Evolutionary conservation across 306 rosid genomes (phyloP).

Genomic region (Abrus pulchellus): DNA sequence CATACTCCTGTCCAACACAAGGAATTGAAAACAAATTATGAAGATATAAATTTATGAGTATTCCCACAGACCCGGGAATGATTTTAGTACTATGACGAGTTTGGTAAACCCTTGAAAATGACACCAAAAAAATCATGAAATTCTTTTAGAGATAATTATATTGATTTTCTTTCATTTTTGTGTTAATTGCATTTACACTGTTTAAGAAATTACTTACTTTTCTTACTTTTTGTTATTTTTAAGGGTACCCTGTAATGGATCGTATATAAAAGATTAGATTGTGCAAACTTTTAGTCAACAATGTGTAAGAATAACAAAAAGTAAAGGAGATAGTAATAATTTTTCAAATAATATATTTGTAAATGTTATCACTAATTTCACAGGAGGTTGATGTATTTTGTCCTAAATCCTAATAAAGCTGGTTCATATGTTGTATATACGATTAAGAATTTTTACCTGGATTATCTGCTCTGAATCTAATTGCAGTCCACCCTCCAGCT

Average conservation of each 20-base stretch:
- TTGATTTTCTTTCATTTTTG: neutral
- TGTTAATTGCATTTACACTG: neutral
- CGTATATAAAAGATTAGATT: too few relatives aligned
- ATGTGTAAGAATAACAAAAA: too few relatives aligned
- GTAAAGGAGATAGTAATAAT: neutral
- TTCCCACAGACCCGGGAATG: neutral
- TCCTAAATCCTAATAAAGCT: neutral
- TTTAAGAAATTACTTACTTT: neutral
- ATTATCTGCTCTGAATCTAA: slow-evolving; percentile 90
- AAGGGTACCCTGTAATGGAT: too few relatives aligned
- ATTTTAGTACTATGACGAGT: neutral
- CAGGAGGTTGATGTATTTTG: neutral
- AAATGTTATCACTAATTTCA: neutral
- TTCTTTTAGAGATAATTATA: neutral
- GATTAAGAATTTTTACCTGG: slow-evolving; percentile 66
- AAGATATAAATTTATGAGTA: neutral
- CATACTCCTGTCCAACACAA: slow-evolving; percentile 71
- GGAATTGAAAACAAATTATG: neutral
- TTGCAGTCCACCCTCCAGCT: slow-evolving; percentile 90
- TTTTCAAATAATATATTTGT: neutral
- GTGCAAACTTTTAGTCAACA: too few relatives aligned
- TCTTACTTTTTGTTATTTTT: too few relatives aligned
- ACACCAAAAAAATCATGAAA: too few relatives aligned
- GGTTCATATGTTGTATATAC: neutral
- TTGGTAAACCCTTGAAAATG: neutral